Evolutionary conservation across 2,329 filamentous ascomycete species (phyloP).

Genomic region (Aspergillus ochraceoroseus): DNA sequence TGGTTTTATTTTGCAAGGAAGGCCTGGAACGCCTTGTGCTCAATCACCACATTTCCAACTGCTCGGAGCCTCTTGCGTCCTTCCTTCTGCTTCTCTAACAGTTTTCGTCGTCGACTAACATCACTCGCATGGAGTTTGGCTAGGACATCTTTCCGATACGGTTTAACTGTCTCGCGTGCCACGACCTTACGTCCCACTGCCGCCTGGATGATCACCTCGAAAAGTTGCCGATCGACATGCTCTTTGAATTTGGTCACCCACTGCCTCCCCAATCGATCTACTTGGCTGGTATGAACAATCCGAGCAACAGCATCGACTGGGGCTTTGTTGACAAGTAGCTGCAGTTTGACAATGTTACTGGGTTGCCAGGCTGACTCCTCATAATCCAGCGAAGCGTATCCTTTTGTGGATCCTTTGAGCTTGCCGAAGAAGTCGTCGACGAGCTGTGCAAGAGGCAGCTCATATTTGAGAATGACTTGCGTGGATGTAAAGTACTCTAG

Average conservation of each 20-base stretch:
- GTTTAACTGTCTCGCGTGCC: slow-evolving; percentile 90
- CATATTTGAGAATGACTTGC: slow-evolving; percentile 92
- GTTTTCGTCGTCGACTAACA: slow-evolving; percentile 71
- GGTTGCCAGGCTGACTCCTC: slow-evolving; percentile 86
- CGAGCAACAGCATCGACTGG: slow-evolving; percentile 93
- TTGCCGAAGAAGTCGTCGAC: slow-evolving; percentile 98
- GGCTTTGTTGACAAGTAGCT: slow-evolving; percentile 86
- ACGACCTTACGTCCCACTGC: slow-evolving; percentile 76
- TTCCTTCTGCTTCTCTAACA: slow-evolving; percentile 95
- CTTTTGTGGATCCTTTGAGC: slow-evolving; percentile 87
- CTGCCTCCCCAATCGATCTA: slow-evolving; percentile 69
- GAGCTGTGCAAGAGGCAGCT: slow-evolving; percentile 78
- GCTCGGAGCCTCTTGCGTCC: slow-evolving; percentile 78
- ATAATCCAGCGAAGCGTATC: slow-evolving; percentile 93
- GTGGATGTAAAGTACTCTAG: slow-evolving; percentile 86
- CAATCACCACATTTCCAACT: slow-evolving; percentile 85
- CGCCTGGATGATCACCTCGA: slow-evolving; percentile 93
- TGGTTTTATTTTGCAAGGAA: slow-evolving; percentile 76
- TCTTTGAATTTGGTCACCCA: slow-evolving; percentile 98
- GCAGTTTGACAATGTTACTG: slow-evolving; percentile 78
- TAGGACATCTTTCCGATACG: slow-evolving; percentile 91
- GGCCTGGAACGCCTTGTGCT: slow-evolving; percentile 89
- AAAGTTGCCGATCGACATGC: slow-evolving; percentile 94
- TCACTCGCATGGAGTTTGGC: slow-evolving; percentile 91
- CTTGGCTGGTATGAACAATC: slow-evolving; percentile 77